Evolutionary conservation across 495 filamentous ascomycete species (phyloP), one percentile per base, ranked within the genome.

Genomic region (Cercophora sp.): DNA sequence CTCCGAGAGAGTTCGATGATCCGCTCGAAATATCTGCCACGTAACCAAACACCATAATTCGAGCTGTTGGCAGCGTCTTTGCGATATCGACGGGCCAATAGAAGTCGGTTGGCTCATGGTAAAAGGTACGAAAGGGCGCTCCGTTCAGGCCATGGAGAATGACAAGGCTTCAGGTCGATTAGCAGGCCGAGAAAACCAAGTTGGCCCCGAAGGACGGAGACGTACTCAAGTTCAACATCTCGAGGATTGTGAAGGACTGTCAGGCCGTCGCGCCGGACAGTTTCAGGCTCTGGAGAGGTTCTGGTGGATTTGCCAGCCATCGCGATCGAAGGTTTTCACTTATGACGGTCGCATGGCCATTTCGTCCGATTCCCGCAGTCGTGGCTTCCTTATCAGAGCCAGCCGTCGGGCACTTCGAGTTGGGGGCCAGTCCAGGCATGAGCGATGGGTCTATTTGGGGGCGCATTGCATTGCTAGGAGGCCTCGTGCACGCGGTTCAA

Each of bases 41-140:
- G 32, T 54, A 54, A 13, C 51, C 51, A 20, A 54, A 54, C 6
- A 54, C 51, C 51, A 54, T 54, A 25, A 54, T 40, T 4, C 51
- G 40, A 1, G 42, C 41, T 8, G 19, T 45, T 9, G 51, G 51
- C 11, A 54, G 31, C 13, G 31, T 18, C 5, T 36, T 45, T 13
- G 27, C 15, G 3, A 54, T 19, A 10, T 54, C 41, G 5, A 20
- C 18, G 2, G 51, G 51, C 51, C 51, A 54, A 23, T 19, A 54
- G 24, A 54, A 54, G 2, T 31, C 51, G 2, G 51, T 54, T 1
- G 15, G 20, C 22, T 44, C 41, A 40, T 46, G 10, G 42, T 23
- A 39, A 31, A 54, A 54, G 16, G 36, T 54, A 8, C 42, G 51
- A 40, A 37, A 46, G 4, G 51, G 51, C 4, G 51, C 18, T 8